phyloP scores from a whole-genome alignment of 179 eudicot genomes.

The Beta macrorhiza region DNA sequence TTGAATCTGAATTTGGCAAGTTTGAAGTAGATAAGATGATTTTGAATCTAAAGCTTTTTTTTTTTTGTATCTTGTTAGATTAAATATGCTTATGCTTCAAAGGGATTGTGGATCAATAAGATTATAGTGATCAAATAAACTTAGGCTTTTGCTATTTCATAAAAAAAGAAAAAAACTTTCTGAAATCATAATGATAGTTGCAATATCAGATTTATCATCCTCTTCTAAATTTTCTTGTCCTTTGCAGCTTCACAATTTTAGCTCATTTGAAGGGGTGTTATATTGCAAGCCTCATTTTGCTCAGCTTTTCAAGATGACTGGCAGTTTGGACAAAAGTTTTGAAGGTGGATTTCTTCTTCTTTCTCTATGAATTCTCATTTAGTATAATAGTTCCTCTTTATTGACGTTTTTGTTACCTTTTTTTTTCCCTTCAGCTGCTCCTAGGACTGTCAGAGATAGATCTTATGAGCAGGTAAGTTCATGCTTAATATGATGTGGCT shows the following conservation, averaged over 20 bases:
- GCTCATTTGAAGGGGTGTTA: constrained; percentile 81
- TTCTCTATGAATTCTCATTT: neutral
- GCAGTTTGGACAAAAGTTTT: constrained; percentile 87
- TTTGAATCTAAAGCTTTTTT: neutral
- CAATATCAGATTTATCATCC: neutral
- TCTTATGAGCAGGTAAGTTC: constrained; percentile 54
- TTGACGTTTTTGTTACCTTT: neutral
- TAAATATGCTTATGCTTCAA: neutral
- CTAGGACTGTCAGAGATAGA: constrained; percentile 60
- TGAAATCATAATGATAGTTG: neutral
- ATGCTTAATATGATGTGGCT: neutral
- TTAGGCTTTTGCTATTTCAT: neutral
- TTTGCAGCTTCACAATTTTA: constrained; percentile 68
- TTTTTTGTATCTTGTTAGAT: neutral
- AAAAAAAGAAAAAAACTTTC: neutral
- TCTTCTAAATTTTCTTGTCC: neutral
- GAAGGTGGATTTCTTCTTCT: constrained; percentile 43
- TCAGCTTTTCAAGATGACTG: constrained; percentile 88
- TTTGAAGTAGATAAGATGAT: too few relatives aligned
- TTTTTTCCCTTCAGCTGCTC: constrained; percentile 45
- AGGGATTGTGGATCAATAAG: neutral
- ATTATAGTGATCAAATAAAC: neutral
- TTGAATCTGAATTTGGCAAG: neutral
- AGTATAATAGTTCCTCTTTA: neutral
- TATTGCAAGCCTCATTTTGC: constrained; percentile 92